These are phyloP conservation scores for Pseudofabraea citricarpa DNA, from an alignment of 2,329 filamentous ascomycete genomes.

Conservation along the genomic window DNA sequence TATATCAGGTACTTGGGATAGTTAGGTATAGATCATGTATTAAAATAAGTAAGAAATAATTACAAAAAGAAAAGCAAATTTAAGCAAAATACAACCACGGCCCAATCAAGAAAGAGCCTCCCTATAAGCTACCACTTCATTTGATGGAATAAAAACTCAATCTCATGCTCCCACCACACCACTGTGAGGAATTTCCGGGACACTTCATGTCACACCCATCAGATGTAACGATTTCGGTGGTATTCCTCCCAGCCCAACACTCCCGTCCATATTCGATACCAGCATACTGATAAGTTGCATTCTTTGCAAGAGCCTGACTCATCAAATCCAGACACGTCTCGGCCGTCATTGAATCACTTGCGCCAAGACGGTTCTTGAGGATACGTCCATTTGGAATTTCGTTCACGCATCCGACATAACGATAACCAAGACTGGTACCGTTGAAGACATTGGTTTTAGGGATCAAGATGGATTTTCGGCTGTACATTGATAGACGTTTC, in stretches of 20 bases:
- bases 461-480: neutral
- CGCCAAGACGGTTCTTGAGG: neutral
- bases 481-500: neutral
- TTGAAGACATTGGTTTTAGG: neutral
- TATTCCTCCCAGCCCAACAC: neutral
- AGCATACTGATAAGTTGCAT: conserved; percentile 5
- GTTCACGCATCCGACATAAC: neutral
- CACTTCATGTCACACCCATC: conserved; percentile 8
- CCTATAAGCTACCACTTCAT: neutral
- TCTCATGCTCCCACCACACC: conserved; percentile 8
- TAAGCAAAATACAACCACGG: too few species aligned
- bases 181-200: conserved; percentile 4
- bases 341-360: conserved; percentile 1
- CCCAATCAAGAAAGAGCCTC: neutral
- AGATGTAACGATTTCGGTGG: neutral
- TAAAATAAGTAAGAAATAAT: too few species aligned
- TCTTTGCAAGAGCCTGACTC: neutral
- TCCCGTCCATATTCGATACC: conserved; percentile 6
- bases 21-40: too few species aligned
- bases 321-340: conserved; percentile 2
- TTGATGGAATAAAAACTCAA: conserved; percentile 11
- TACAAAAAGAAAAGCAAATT: too few species aligned
- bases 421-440: neutral
- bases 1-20: too few species aligned
- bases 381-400: neutral